Base-by-base conservation (phyloP, 108 stramenopile genomes). In the Discostella stelligeroides region DNA sequence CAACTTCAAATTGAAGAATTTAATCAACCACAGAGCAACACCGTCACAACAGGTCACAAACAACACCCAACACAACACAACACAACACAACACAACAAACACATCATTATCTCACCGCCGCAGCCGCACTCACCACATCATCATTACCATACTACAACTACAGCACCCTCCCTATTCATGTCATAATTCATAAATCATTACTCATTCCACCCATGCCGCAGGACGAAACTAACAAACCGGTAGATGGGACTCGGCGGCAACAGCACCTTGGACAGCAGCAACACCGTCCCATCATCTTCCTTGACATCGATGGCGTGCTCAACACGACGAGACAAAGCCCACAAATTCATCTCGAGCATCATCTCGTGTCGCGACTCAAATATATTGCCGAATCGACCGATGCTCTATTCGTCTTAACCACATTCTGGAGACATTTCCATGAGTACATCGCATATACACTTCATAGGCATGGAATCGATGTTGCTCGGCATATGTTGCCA, bases 361-460 rank as follows among this genome's bases (percentile, higher is more conserved):
- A 34, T n/a, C 55, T 64, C 45, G 46, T 79, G n/a, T 11, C 38
- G 10, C 78, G 66, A 28, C 78, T 79, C 41, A 72, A 72, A 47
- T 25, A 4, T 41, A 79, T 79, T 37, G 40, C 71, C 12, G 51
- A 67, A 41, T 18, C n/a, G 49, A 72, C 78, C 30, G 41, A 72
- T 56, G 78, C 78, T 4, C 51, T 65, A 12, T 47, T 79, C 24
- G 78, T 79, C 13, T 30, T 72, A 28, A 61, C 78, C 8, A 79
- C 78, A 1, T 79, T 79, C 54, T 79, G 78, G 78, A 43, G 76
- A n/a, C 76, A 78, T 27, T 78, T 78, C 53, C 76, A 78, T 40
- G 70, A 72, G 21, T 79, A 79, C 43, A 79, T 79, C 10, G 37
- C 66, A 0, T 79, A 79, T 46, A 70, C 71, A 0, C 43, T 79